Conservation (phyloP, 345 rosid genomes). For the Luvunga scandens region DNA sequence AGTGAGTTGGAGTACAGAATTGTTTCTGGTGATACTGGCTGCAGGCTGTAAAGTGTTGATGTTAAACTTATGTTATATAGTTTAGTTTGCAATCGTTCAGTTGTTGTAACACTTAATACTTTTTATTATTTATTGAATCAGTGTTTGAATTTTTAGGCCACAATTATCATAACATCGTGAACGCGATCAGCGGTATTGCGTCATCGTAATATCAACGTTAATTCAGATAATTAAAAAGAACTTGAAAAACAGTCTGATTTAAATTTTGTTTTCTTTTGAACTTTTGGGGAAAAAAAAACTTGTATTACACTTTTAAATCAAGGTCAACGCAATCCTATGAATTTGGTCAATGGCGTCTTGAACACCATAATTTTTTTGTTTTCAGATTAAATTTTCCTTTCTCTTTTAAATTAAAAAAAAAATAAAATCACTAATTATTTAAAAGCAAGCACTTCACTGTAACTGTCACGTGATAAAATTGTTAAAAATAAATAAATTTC, state of each 20-base stretch:
- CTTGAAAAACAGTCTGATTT: too few species aligned
- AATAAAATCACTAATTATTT: neutral
- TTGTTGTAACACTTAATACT: too few species aligned
- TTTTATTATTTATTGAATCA: too few species aligned
- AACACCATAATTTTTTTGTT: neutral
- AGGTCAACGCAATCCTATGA: neutral
- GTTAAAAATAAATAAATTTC: neutral
- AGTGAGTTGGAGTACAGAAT: neutral
- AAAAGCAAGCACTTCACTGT: neutral
- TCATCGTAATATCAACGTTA: too few species aligned
- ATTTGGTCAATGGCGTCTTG: neutral
- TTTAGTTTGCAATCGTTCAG: too few species aligned
- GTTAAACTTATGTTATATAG: too few species aligned
- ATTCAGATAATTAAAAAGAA: neutral
- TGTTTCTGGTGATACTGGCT: neutral
- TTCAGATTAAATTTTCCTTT: neutral
- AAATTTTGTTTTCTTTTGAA: too few species aligned
- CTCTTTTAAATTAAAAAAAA: neutral
- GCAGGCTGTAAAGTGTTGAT: neutral
- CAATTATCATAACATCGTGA: too few species aligned
- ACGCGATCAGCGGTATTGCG: neutral
- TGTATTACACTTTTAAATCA: neutral
- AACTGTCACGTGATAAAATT: slow-evolving; percentile 7
- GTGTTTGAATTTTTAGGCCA: too few species aligned
- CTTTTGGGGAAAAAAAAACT: neutral